Conservation (phyloP, 2,329 filamentous ascomycete species). For the Trichophyton schoenleinii region DNA sequence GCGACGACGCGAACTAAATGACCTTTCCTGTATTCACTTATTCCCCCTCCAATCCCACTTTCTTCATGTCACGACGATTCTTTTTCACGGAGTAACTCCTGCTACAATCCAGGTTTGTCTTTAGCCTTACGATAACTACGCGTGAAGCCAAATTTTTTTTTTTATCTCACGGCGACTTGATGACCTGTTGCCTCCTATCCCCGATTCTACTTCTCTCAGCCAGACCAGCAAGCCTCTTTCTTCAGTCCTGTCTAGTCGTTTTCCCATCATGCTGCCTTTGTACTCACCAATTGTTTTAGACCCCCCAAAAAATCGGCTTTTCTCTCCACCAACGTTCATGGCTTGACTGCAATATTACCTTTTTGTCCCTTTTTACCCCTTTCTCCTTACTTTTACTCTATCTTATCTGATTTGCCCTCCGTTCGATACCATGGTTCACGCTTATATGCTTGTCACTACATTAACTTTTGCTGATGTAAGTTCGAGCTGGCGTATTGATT, state of each 20-base stretch:
- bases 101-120: not conserved
- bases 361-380: not conserved
- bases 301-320: not conserved
- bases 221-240: not conserved
- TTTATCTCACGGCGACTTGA: not conserved
- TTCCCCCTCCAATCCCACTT: not conserved
- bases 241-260: not conserved
- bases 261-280: not conserved
- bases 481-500: not conserved
- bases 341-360: not conserved
- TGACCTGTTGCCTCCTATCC: not conserved
- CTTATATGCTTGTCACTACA: not conserved
- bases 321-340: not conserved
- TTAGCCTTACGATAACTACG: not conserved
- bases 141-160: too few species aligned
- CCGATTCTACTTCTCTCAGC: not conserved
- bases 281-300: not conserved
- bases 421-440: not conserved
- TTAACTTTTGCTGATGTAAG: not conserved
- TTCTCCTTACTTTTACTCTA: not conserved
- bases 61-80: not conserved
- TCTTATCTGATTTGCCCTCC: not conserved
- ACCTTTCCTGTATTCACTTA: not conserved
- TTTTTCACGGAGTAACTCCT: not conserved
- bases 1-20: slow-evolving; percentile 25